Evolutionary conservation across 2,329 filamentous ascomycete genomes (phyloP), one percentile per base, ranked within the genome.

Genomic region (Beauveria sp.): DNA sequence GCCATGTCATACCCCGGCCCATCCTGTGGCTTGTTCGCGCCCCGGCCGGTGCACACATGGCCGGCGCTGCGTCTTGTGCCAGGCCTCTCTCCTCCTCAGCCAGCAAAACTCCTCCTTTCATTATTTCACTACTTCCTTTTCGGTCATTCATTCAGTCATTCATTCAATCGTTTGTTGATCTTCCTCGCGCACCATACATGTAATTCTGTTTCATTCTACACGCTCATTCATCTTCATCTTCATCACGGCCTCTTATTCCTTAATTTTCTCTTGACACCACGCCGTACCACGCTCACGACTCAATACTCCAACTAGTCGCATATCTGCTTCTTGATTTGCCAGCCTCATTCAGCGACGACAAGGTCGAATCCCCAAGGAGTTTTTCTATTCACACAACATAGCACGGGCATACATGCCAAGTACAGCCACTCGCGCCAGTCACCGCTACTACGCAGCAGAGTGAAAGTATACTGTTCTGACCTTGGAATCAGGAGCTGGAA

Each of bases 161-260:
- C 47, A 58, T 56, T 55, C 59, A 20, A 64, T 58, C 34, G 46
- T 44, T 55, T 55, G 34, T 52, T 53, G 41, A 14, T 22, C 14
- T 46, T 46, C 10, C 44, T 46, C n/a, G 47, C 14, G 30, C 5
- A n/a, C 9, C 24, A 18, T 26, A 44, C 26, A 30, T 20, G 10
- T 55, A 44, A 51, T 41, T 55, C 43, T 30, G 24, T 34, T 50
- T 47, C 10, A 30, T 54, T 58, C 34, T 61, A 52, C 28, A 24
- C 50, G 18, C 51, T 60, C 30, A 37, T 40, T 61, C 34, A 37
- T 22, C 28, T 34, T 50, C 53, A 28, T 30, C 28, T 34, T 57
- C 61, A 61, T 56, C 65, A 66, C 65, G 66, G 34, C 51, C 61
- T 61, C 56, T 61, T 44, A 58, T 62, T 59, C 44, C 24, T 58